A percentile compares a stretch with the other conserved stretches of the same genome.
phyloP scores from a whole-genome alignment of 148 eudicot species.

The Drosera capensis region DNA sequence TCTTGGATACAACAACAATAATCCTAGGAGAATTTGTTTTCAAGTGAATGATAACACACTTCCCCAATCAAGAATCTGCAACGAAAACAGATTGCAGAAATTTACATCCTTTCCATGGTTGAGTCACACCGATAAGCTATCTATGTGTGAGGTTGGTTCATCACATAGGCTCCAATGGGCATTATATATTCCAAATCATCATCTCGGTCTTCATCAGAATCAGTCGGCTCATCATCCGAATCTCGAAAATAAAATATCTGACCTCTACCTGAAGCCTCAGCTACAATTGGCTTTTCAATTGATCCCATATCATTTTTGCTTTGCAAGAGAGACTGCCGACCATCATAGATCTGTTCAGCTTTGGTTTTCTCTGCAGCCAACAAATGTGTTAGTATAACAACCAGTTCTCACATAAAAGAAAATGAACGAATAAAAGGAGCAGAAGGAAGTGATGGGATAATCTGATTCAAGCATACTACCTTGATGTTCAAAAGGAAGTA shows the following conservation, averaged over 20 bases:
- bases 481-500: constrained; percentile 94
- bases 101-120: no score
- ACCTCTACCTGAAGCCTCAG: constrained; percentile 42
- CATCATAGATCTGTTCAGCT: constrained; percentile 73
- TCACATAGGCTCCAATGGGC: no score
- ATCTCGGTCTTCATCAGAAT: constrained; percentile 77
- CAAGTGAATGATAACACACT: no score
- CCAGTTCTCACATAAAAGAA: neutral
- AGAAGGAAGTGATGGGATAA: neutral
- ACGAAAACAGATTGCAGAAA: no score
- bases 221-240: constrained; percentile 96
- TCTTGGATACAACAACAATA: no score
- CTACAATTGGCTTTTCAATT: constrained; percentile 16
- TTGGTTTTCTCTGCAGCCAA: constrained; percentile 42
- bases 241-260: constrained; percentile 85
- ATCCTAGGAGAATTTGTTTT: no score
- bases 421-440: neutral
- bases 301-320: constrained; percentile 17
- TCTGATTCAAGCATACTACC: constrained; percentile 21
- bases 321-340: constrained; percentile 47
- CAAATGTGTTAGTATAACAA: neutral
- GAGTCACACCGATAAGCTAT: no score
- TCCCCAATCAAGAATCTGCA: no score
- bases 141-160: no score
- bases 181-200: constrained; percentile 80